These are phyloP conservation scores for Blastobotrys serpentis DNA, from an alignment of 1,139 yeast genomes.

Conservation along the genomic window DNA sequence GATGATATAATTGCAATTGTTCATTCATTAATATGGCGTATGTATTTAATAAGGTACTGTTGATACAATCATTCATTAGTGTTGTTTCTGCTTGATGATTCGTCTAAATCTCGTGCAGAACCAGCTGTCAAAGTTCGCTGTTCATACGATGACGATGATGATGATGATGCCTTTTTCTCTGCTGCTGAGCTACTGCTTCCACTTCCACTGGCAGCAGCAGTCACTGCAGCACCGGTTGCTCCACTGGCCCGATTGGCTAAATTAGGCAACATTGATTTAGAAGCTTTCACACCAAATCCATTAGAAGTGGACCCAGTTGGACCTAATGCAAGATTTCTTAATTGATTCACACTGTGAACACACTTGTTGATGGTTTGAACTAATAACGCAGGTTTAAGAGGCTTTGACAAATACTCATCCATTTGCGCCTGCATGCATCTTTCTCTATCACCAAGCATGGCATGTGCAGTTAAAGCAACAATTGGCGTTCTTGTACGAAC, in stretches of 20 bases:
- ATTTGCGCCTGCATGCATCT: constrained; percentile 82
- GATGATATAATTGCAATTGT: too few relatives aligned
- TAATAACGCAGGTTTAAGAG: constrained; percentile 75
- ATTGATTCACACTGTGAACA: constrained; percentile 52
- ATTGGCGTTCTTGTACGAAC: constrained; percentile 78
- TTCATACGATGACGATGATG: not conserved
- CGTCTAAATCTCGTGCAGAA: not conserved
- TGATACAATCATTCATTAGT: not conserved
- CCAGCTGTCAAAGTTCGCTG: not conserved
- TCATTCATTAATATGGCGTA: too few relatives aligned
- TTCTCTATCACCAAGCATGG: constrained; percentile 88
- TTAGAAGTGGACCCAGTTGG: constrained; percentile 20
- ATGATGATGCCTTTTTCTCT: not conserved
- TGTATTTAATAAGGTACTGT: too few relatives aligned
- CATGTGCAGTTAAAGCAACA: constrained; percentile 87
- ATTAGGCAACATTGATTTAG: constrained; percentile 17
- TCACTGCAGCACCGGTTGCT: constrained; percentile 11
- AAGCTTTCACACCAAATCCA: constrained; percentile 8
- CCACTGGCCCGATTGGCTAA: constrained; percentile 19
- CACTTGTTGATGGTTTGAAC: constrained; percentile 84
- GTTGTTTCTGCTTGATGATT: not conserved
- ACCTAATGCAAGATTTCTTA: constrained; percentile 40
- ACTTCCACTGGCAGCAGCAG: constrained; percentile 7
- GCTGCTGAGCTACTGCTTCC: not conserved
- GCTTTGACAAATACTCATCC: constrained; percentile 89